phyloP scores from a whole-genome alignment of 257 asterid species.

The Fraxinus quadrangulata region DNA sequence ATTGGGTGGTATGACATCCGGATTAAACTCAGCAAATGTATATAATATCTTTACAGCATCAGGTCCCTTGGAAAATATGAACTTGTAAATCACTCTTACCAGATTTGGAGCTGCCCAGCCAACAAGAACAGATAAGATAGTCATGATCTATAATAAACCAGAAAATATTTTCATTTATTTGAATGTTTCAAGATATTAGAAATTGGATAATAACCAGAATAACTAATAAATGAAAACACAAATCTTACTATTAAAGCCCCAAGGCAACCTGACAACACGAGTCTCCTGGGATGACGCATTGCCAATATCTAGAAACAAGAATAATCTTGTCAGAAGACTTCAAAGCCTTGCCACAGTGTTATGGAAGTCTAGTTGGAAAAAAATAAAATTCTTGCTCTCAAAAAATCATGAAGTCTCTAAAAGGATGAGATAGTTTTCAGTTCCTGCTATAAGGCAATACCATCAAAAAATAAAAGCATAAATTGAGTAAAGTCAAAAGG shows the following conservation, averaged over 20 bases:
- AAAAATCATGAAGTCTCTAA: neutral
- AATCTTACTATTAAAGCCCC: constrained; percentile 83
- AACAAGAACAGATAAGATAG: constrained; percentile 85
- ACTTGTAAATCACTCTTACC: constrained; percentile 40
- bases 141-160: constrained; percentile 70
- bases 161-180: constrained; percentile 17
- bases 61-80: neutral
- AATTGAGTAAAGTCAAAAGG: neutral
- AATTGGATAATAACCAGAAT: constrained; percentile 16
- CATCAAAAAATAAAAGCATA: neutral
- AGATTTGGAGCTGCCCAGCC: constrained; percentile 99
- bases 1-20: neutral
- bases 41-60: constrained; percentile 15
- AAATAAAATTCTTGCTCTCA: neutral
- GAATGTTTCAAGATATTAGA: neutral
- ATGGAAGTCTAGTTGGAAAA: neutral
- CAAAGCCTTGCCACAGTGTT: neutral
- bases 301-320: constrained; percentile 69
- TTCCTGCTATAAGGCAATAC: neutral
- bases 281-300: constrained; percentile 96
- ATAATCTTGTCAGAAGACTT: neutral
- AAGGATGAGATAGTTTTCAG: neutral
- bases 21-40: neutral
- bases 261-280: constrained; percentile 89
- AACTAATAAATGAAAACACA: constrained; percentile 12